These are phyloP conservation scores for Candida koratica DNA, from an alignment of 805 yeast species.

Conservation along the genomic window DNA sequence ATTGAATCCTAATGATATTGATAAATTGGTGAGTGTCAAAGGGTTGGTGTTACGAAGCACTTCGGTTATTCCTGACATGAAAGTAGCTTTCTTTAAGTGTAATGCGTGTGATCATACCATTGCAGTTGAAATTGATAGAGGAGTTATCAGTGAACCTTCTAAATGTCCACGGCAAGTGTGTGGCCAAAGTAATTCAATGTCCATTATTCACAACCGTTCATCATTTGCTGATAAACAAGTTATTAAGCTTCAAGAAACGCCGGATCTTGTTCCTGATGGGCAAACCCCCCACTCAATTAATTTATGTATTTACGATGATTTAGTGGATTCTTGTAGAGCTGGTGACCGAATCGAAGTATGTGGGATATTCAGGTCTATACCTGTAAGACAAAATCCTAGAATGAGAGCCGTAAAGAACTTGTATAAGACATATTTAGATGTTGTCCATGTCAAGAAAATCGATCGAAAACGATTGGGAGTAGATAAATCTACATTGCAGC, in stretches of 20 bases:
- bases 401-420: conserved; percentile 79
- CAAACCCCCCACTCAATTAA: conserved; percentile 97
- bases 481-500: conserved; percentile 62
- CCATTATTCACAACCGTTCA: conserved; percentile 85
- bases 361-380: conserved; percentile 89
- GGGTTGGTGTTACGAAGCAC: conserved; percentile 88
- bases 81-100: conserved; percentile 92
- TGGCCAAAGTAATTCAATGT: conserved; percentile 80
- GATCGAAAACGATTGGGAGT: conserved; percentile 78
- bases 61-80: conserved; percentile 95
- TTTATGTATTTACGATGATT: conserved; percentile 89
- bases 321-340: conserved; percentile 91
- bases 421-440: conserved; percentile 91
- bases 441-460: conserved; percentile 84
- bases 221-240: conserved; percentile 95
- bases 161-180: conserved; percentile 89
- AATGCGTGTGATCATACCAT: conserved; percentile 91
- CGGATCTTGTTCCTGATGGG: conserved; percentile 95
- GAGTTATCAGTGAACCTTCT: conserved; percentile 89
- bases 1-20: conserved; percentile 89
- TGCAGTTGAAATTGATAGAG: conserved; percentile 90
- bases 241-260: conserved; percentile 89
- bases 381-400: conserved; percentile 81
- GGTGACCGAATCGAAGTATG: conserved; percentile 96
- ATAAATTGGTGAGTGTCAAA: conserved; percentile 84